Evolutionary conservation across 129 eudicot species (phyloP).

Genomic region (Flaveria trinervia): DNA sequence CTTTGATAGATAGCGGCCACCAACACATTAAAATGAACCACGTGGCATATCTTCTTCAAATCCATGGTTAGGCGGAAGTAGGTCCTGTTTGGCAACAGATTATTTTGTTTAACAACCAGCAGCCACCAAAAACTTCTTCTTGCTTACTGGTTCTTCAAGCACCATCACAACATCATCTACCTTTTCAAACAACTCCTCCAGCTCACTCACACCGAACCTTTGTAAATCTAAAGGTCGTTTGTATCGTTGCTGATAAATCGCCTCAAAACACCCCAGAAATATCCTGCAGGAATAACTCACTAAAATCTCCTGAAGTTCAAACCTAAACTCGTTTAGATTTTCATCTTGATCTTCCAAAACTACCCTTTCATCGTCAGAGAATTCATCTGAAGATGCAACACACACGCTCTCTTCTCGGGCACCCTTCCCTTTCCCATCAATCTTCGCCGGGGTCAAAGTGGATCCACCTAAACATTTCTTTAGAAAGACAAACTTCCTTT

Average conservation of each 20-base stretch:
- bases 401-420: conserved; percentile 50
- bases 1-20: not conserved
- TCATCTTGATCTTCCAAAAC: conserved; percentile 41
- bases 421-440: conserved; percentile 60
- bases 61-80: not conserved
- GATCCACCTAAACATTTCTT: conserved; percentile 39
- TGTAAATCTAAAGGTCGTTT: conserved; percentile 59
- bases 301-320: conserved; percentile 82
- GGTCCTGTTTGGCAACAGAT: not conserved
- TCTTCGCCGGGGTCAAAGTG: conserved; percentile 43
- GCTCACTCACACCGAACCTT: conserved; percentile 69
- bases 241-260: conserved; percentile 78
- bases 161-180: conserved; percentile 72
- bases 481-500: conserved; percentile 60
- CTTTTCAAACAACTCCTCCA: conserved; percentile 86
- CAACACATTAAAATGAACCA: conserved; percentile 1
- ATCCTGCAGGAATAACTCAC: conserved; percentile 84
- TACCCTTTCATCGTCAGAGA: conserved; percentile 59
- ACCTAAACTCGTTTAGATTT: conserved; percentile 55
- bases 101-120: conserved; percentile 40
- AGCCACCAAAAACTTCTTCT: conserved; percentile 68
- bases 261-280: conserved; percentile 66
- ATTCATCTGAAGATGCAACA: conserved; percentile 73
- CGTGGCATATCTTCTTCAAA: conserved; percentile 15
- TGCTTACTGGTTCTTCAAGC: conserved; percentile 71